A percentile compares a stretch with the other conserved stretches of the same genome.
phyloP scores from a whole-genome alignment of 139 green algal species.

The Tetradesmus obliquus region DNA sequence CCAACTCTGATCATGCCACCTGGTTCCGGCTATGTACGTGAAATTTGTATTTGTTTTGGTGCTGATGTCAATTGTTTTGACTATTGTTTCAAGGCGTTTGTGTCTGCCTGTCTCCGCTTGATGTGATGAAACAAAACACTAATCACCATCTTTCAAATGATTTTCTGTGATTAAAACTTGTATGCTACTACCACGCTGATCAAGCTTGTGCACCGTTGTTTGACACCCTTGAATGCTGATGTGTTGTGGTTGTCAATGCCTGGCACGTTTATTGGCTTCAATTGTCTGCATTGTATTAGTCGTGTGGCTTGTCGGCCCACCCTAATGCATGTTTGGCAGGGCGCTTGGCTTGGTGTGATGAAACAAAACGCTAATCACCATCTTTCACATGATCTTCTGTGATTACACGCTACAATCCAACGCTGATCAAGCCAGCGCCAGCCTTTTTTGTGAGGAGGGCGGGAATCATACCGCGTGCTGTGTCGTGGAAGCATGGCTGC shows the following conservation, averaged over 20 bases:
- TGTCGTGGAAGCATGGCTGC: no score
- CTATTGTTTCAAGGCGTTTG: not conserved
- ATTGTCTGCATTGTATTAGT: not conserved
- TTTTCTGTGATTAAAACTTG: constrained; percentile 30
- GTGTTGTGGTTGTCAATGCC: not conserved
- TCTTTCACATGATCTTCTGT: constrained; percentile 58
- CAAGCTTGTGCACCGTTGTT: not conserved
- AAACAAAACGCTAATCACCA: constrained; percentile 57
- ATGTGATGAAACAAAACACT: constrained; percentile 36
- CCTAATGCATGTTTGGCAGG: no score
- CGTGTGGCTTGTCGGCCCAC: no score
- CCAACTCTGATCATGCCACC: constrained; percentile 41
- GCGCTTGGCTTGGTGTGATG: not conserved
- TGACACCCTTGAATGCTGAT: not conserved
- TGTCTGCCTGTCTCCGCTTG: not conserved
- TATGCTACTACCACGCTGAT: constrained; percentile 16
- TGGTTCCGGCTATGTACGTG: not conserved
- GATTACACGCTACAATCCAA: constrained; percentile 48
- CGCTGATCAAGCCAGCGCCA: constrained; percentile 13
- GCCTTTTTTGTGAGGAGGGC: no score
- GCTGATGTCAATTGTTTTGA: not conserved
- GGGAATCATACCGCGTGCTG: no score
- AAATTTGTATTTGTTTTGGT: not conserved
- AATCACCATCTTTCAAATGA: constrained; percentile 65
- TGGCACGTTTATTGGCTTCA: not conserved